Base-by-base conservation (phyloP, 2,329 filamentous ascomycete genomes). In the Tolypocladium endophyticum region DNA sequence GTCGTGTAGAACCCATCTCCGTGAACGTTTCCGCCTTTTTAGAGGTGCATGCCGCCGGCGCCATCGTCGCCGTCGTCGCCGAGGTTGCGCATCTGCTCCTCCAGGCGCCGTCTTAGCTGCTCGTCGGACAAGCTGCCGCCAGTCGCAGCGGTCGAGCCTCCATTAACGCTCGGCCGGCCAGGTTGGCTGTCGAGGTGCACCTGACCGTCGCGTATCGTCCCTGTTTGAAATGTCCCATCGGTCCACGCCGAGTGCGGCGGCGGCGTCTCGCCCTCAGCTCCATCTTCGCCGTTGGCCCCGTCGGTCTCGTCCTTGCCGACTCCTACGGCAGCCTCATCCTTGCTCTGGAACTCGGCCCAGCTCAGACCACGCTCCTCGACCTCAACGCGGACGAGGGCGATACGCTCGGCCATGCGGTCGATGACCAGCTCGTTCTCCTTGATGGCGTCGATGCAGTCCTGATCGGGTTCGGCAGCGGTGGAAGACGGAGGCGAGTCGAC, bases 391-490 rank as follows among this genome's bases (percentile, higher is more conserved):
- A 91, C 76, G 56, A 90, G 71, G 59, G 76, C 77, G 62, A 91
- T 81, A 70, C 88, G 79, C 73, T 85, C 81, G 62, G 81, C 77
- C 82, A 90, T 88, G 65, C 87, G 81, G 62, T 72, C 77, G 60
- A 92, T 87, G 60, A 92, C 87, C 25, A 69, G 72, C 66, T 86
- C 80, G 72, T 92, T 92, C 73, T 92, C 88, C 60, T 75, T 71
- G 69, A 92, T 88, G 61, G 88, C 89, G 60, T 91, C 87, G 64
- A 84, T 75, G 76, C 89, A 92, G 71, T 89, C 88, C 62, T 79
- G 78, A 69, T 92, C 89, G 20, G 85, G 73, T 20, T 61, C 64
- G 3, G 61, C 59, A 35, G 33, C 36, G 41, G 45, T 16, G 35
- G 53, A 56, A 25, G 67, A 56, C 20, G 60, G 8, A 7, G 33